A percentile compares a stretch with the other conserved stretches of the same genome.
phyloP scores from a whole-genome alignment of 148 eudicot genomes.

The Linanthus parryae region DNA sequence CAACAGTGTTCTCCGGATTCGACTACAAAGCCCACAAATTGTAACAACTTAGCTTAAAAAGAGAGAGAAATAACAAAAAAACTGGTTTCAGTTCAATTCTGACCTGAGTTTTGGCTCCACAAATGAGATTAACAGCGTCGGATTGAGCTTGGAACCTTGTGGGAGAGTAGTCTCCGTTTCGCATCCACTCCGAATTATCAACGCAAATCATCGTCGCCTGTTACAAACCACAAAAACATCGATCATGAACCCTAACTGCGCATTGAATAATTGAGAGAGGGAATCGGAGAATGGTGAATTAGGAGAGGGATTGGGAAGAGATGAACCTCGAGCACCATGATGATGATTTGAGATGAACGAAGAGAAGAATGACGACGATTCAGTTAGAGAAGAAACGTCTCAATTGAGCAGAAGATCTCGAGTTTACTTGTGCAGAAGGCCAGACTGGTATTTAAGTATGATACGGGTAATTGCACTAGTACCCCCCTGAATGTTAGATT shows the following conservation, averaged over 20 bases:
- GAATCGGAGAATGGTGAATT: neutral
- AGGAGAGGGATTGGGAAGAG: neutral
- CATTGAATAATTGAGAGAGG: neutral
- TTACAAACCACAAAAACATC: neutral
- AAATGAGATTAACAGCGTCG: constrained; percentile 92
- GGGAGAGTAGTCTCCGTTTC: constrained; percentile 90
- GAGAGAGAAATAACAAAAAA: too few relatives aligned
- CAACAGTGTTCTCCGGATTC: constrained; percentile 98
- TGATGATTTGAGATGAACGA: too few relatives aligned
- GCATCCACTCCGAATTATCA: constrained; percentile 97
- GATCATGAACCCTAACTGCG: neutral
- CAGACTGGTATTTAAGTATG: too few relatives aligned
- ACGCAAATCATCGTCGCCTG: constrained; percentile 99
- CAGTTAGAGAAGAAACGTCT: too few relatives aligned
- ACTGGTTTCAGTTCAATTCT: too few relatives aligned
- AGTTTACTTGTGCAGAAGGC: too few relatives aligned
- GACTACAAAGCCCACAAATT: constrained; percentile 35
- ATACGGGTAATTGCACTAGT: too few relatives aligned
- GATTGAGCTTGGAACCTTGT: constrained; percentile 81
- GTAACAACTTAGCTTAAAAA: neutral
- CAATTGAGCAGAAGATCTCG: too few relatives aligned
- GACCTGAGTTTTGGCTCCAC: constrained; percentile 99
- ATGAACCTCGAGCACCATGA: constrained; percentile 77
- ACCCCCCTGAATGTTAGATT: too few relatives aligned
- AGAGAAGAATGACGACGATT: too few relatives aligned